Evolutionary conservation across 768 basidiomycete species (phyloP).

Genomic region (Leucocoprinus leucothites): DNA sequence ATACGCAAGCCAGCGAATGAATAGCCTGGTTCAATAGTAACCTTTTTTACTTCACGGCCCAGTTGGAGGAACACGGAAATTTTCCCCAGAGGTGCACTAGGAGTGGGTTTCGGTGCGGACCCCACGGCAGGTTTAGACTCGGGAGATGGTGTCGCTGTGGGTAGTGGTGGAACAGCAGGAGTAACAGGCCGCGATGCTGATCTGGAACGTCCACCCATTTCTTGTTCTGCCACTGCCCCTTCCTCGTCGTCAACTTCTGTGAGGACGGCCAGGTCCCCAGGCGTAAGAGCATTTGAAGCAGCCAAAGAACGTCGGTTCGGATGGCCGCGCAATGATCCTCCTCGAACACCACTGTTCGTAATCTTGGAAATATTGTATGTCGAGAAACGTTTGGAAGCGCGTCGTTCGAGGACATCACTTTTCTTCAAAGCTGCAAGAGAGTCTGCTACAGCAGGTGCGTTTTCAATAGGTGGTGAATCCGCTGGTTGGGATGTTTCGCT

Average conservation of each 20-base stretch:
- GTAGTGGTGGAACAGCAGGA: constrained; percentile 47
- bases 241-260: constrained; percentile 75
- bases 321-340: constrained; percentile 46
- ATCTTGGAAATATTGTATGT: constrained; percentile 94
- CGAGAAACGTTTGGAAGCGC: constrained; percentile 95
- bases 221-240: constrained; percentile 13
- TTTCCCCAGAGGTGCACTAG: constrained; percentile 26
- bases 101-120: constrained; percentile 6
- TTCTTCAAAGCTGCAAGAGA: constrained; percentile 88
- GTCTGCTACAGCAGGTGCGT: constrained; percentile 56
- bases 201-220: constrained; percentile 21
- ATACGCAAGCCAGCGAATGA: constrained; percentile 76
- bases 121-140: constrained; percentile 26
- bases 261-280: constrained; percentile 69
- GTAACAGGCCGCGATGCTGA: constrained; percentile 27
- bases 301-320: constrained; percentile 68
- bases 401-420: constrained; percentile 80
- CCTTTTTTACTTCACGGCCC: constrained; percentile 89
- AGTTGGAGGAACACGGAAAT: constrained; percentile 86
- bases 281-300: constrained; percentile 57
- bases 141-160: constrained; percentile 36
- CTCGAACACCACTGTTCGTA: constrained; percentile 56
- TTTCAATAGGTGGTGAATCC: constrained; percentile 20
- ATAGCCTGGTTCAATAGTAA: constrained; percentile 62
- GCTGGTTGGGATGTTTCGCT: constrained; percentile 31